Evolutionary conservation across 148 eudicot genomes (phyloP), one percentile per base, ranked within the genome.

Genomic region (Nepenthes gracilis): DNA sequence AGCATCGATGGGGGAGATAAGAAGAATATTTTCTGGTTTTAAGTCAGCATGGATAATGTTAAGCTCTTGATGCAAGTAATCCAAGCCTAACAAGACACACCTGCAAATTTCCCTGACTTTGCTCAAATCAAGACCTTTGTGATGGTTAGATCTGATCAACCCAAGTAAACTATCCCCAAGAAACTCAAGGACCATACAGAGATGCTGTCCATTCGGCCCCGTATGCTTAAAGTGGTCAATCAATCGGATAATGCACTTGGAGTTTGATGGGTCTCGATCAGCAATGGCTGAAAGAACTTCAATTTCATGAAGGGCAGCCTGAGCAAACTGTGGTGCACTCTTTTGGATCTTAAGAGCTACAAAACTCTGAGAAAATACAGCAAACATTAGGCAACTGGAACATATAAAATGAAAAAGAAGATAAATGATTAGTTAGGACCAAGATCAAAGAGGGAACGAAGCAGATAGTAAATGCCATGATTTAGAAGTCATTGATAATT

Each of bases 181-280:
- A 79, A 88, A 88, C 72, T 93, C 98, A 47, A 93, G 95, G 62
- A 93, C 95, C 98, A 85, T 88, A 82, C 96, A 88, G 48, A 76
- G 68, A 67, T 88, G 96, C 65, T 88, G 95, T 65, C 96, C 98
- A 67, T 88, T 93, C 62, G 96, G 98, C 71, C 96, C 98, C 23
- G 82, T 14, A 48, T 88, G 96, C 75, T 88, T 93, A 71, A 93
- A 93, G 65, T 88, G 96, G 71, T 93, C 96, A 49, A 93, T 74
- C 60, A 93, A 75, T 59, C 74, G 75, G 64, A 84, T 83, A 54
- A 86, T 79, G 48, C 47, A 84, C 61, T 80, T 84, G 54, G 66
- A 71, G 65, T 83, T 82, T n/a, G 84, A 60, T 13, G 85, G 74
- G 69, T 88, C 96, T 58, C 85, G 89, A 33, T 76, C 57, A 54